phyloP scores from a whole-genome alignment of 257 asterid genomes.

The Gentiana dahurica region DNA sequence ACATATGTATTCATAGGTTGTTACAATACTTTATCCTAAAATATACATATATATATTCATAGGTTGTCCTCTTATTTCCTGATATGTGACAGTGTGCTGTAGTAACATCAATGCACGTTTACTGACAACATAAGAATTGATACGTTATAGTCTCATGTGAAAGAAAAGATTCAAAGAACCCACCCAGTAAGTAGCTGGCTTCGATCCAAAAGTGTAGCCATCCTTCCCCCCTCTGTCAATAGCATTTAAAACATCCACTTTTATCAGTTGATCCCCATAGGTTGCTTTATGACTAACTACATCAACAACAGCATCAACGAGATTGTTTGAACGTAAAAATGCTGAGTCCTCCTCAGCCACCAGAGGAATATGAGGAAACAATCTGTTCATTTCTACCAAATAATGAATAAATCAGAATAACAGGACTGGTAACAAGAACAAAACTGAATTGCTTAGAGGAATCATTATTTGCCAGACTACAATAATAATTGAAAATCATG shows the following conservation, averaged over 20 bases:
- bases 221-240: conserved; percentile 93
- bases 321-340: conserved; percentile 64
- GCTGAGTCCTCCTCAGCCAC: conserved; percentile 97
- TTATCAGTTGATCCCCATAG: conserved; percentile 26
- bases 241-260: conserved; percentile 56
- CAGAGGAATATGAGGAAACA: conserved; percentile 79
- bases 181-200: conserved; percentile 91
- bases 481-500: too few species aligned
- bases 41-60: too few species aligned
- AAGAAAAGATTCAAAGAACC: conserved; percentile 11
- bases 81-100: too few species aligned
- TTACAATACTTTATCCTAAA: too few species aligned
- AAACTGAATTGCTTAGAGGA: too few species aligned
- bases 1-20: too few species aligned
- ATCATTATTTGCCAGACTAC: too few species aligned
- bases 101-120: not conserved
- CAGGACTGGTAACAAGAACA: not conserved
- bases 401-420: conserved; percentile 5
- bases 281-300: conserved; percentile 44
- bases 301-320: conserved; percentile 52
- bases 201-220: conserved; percentile 49
- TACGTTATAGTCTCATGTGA: not conserved
- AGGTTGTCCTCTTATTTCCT: too few species aligned
- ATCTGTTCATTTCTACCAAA: conserved; percentile 54
- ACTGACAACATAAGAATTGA: not conserved